Evolutionary conservation across 345 rosid genomes (phyloP).

Genomic region (Syzygium aromaticum): DNA sequence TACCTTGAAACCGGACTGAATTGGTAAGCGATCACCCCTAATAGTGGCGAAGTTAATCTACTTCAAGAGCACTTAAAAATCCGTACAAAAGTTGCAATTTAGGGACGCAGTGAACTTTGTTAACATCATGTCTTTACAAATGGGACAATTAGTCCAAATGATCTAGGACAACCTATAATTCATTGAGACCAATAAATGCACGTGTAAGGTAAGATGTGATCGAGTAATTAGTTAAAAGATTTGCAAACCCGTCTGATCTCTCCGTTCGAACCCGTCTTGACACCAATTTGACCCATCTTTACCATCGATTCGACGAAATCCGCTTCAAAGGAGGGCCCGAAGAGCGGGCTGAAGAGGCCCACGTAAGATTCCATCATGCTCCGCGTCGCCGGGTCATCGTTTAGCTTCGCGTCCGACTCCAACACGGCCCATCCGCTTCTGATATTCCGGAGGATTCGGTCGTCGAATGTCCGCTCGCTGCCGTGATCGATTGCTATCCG

Average conservation of each 20-base stretch:
- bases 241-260: constrained; percentile 61
- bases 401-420: constrained; percentile 64
- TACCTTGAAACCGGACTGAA: no score
- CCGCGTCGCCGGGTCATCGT: constrained; percentile 41
- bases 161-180: neutral
- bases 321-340: constrained; percentile 30
- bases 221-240: constrained; percentile 27
- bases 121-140: neutral
- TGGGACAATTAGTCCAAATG: neutral
- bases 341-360: constrained; percentile 16
- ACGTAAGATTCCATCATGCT: constrained; percentile 41
- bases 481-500: constrained; percentile 48
- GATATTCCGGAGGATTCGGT: constrained; percentile 50
- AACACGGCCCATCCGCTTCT: constrained; percentile 61
- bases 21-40: no score
- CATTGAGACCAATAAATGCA: neutral
- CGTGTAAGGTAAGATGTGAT: neutral
- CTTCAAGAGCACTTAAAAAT: neutral
- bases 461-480: constrained; percentile 39
- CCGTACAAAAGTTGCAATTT: neutral
- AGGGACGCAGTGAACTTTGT: neutral
- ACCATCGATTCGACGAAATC: constrained; percentile 63
- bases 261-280: constrained; percentile 52
- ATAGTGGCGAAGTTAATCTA: accelerated
- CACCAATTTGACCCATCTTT: constrained; percentile 60